phyloP scores from a whole-genome alignment of 805 yeast genomes.

The Metschnikowia kofuensis region DNA sequence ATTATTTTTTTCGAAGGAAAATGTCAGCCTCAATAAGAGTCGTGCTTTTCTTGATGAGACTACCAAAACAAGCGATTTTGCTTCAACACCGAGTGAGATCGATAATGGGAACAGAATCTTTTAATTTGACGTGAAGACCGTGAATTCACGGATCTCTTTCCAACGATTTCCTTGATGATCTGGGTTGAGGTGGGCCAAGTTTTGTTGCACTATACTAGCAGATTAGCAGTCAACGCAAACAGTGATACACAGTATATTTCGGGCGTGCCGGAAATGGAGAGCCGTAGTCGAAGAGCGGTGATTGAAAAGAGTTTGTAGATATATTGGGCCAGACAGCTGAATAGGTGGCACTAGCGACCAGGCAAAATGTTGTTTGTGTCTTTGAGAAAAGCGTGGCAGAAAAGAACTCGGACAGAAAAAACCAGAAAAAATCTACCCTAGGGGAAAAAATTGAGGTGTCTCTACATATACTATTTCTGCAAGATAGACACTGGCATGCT shows the following conservation, averaged over 20 bases:
- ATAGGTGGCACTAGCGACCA: no score
- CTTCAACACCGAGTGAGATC: no score
- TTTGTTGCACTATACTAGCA: not conserved
- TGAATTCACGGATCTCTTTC: no score
- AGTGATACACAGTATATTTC: not conserved
- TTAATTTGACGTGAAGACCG: no score
- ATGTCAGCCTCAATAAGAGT: no score
- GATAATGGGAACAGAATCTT: no score
- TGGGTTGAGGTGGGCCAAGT: not conserved
- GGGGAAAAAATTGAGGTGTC: constrained; percentile 7
- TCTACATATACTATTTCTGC: constrained; percentile 10
- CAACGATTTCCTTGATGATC: not conserved
- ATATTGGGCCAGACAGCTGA: no score
- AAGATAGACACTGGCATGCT: constrained; percentile 4
- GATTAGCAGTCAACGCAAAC: not conserved
- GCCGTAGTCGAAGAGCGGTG: not conserved
- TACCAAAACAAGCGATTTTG: no score
- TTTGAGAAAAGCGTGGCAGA: not conserved
- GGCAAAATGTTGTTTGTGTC: no score
- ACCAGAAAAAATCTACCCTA: constrained; percentile 1
- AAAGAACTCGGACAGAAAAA: not conserved
- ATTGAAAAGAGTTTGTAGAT: not conserved
- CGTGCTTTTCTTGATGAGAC: no score
- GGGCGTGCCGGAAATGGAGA: not conserved
- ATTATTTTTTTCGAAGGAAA: no score